Percentiles rank a stretch among this genome's conserved stretches.
Conservation (phyloP, 352 stramenopile genomes). For the Phytophthora citricola region DNA sequence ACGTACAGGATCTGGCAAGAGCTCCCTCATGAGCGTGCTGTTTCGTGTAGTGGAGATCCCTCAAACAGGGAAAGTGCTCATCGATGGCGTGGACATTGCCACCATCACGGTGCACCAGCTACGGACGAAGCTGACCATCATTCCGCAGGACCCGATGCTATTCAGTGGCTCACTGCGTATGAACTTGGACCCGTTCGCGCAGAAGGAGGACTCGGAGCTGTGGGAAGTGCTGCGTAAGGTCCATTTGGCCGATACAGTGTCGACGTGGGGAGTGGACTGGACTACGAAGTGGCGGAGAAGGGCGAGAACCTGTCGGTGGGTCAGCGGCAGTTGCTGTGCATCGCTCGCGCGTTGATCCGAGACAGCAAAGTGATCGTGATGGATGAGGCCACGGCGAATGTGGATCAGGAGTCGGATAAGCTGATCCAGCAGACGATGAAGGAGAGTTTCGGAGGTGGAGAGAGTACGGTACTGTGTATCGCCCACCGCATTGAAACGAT, state of each 20-base stretch:
- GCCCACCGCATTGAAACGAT: conserved; percentile 95
- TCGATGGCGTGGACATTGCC: conserved; percentile 86
- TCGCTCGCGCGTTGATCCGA: conserved; percentile 93
- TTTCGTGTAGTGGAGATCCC: conserved; percentile 51
- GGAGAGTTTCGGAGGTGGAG: conserved; percentile 77
- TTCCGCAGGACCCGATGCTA: conserved; percentile 91
- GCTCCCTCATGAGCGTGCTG: conserved; percentile 48
- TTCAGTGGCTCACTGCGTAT: conserved; percentile 90
- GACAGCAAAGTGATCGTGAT: conserved; percentile 92
- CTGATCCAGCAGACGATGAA: conserved; percentile 82
- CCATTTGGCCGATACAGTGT: conserved; percentile 70
- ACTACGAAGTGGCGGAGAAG: conserved; percentile 89
- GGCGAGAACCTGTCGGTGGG: conserved; percentile 96
- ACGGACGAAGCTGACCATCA: conserved; percentile 46
- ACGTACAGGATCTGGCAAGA: conserved; percentile 54
- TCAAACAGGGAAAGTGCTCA: conserved; percentile 64
- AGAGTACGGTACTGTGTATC: conserved; percentile 94
- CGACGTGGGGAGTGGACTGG: conserved; percentile 66
- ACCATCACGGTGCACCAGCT: conserved; percentile 41
- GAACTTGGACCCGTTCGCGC: conserved; percentile 90
- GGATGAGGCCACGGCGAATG: conserved; percentile 95
- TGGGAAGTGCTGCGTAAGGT: conserved; percentile 58
- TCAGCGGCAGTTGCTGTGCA: conserved; percentile 96
- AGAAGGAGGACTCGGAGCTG: conserved; percentile 68
- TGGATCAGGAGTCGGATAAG: conserved; percentile 85